Conservation (phyloP, 1,284 basidiomycete genomes). For the Farysia itapuensis region DNA sequence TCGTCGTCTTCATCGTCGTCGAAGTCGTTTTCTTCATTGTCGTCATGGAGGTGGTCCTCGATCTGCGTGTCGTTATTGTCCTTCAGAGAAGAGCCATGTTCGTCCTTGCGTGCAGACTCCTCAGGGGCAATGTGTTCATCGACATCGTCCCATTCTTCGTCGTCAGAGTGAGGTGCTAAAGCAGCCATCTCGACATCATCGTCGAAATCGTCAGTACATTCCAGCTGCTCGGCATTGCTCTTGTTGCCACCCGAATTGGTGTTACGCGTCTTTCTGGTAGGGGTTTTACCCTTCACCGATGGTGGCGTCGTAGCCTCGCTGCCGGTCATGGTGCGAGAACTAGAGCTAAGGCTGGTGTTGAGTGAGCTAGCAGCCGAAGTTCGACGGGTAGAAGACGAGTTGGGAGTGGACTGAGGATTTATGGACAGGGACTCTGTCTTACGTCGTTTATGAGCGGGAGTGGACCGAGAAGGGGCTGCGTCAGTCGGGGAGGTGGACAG, state of each 20-base stretch:
- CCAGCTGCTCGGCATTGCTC: slow-evolving; percentile 2
- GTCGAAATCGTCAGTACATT: slow-evolving; percentile 10
- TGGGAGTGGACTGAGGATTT: too few relatives aligned
- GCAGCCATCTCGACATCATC: slow-evolving; percentile 23
- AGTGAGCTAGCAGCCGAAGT: not conserved
- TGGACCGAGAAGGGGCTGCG: too few relatives aligned
- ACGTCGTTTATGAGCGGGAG: too few relatives aligned
- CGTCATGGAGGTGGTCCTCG: slow-evolving; percentile 10
- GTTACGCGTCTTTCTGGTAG: not conserved
- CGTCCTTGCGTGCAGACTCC: too few relatives aligned
- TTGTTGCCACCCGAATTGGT: not conserved
- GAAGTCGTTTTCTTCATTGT: slow-evolving; percentile 14
- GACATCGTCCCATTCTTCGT: slow-evolving; percentile 7
- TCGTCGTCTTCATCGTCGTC: slow-evolving; percentile 15
- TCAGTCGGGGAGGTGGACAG: too few relatives aligned
- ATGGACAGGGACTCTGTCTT: too few relatives aligned
- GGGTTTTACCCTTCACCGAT: not conserved
- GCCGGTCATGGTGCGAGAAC: not conserved
- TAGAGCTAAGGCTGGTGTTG: not conserved
- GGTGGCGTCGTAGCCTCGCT: not conserved
- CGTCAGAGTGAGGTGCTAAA: slow-evolving; percentile 1
- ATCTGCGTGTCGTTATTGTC: not conserved
- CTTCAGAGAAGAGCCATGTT: too few relatives aligned
- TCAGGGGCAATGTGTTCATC: too few relatives aligned
- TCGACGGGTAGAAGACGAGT: not conserved